Percentiles rank a stretch among this genome's conserved stretches.
phyloP scores from a whole-genome alignment of 345 rosid genomes.

The Pugionium cornutum region DNA sequence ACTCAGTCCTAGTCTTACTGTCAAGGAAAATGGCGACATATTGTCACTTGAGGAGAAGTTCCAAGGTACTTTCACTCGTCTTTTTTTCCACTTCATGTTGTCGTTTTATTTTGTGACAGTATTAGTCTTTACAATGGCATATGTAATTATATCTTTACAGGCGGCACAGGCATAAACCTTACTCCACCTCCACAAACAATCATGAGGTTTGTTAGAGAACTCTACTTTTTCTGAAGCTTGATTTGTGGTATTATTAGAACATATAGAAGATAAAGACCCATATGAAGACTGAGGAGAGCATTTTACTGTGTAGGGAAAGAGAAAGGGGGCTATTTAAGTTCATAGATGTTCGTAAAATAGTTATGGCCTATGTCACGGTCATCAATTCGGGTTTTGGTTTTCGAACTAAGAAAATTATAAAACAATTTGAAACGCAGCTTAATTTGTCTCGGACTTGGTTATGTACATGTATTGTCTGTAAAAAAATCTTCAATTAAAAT shows the following conservation, averaged over 20 bases:
- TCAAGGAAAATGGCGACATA: conserved; percentile 90
- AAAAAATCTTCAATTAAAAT: too few species aligned
- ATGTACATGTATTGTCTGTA: too few species aligned
- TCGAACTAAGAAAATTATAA: too few species aligned
- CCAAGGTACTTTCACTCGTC: conserved; percentile 56
- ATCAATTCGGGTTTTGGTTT: conserved; percentile 2
- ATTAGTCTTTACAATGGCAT: conserved; percentile 19
- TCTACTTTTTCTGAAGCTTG: not conserved
- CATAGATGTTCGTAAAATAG: not conserved
- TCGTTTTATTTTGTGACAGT: not conserved
- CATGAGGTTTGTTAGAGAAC: conserved; percentile 61
- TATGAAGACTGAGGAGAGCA: not conserved
- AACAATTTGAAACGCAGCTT: too few species aligned
- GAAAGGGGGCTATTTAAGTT: not conserved
- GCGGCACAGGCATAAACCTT: conserved; percentile 98
- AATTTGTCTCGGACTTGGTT: not conserved
- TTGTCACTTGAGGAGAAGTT: conserved; percentile 95
- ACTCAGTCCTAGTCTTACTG: conserved; percentile 81
- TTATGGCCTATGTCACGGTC: conserved; percentile 9
- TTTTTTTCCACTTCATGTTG: conserved; percentile 11
- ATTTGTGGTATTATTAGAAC: conserved; percentile 2
- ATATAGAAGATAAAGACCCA: not conserved
- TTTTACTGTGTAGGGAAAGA: not conserved
- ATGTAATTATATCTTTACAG: conserved; percentile 39
- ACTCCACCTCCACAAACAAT: conserved; percentile 90